phyloP scores from a whole-genome alignment of 306 rosid genomes.

The Rosa chinensis region DNA sequence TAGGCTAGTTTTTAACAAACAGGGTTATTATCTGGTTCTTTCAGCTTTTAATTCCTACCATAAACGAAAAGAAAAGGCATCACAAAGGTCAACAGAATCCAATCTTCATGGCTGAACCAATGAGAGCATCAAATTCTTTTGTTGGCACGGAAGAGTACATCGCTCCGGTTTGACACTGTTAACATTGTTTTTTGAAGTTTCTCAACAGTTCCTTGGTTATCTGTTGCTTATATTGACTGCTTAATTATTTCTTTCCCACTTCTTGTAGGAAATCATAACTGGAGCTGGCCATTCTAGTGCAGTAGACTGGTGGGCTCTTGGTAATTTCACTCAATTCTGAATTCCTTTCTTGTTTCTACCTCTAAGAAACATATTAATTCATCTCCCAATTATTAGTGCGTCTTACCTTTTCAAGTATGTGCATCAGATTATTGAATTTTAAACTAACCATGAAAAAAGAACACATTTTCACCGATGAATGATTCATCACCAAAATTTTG shows the following conservation, averaged over 20 bases:
- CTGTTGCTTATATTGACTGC: conserved; percentile 14
- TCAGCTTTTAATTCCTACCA: conserved; percentile 73
- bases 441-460: not conserved
- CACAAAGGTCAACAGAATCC: conserved; percentile 61
- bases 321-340: conserved; percentile 36
- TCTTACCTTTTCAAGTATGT: not conserved
- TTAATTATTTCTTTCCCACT: conserved; percentile 10
- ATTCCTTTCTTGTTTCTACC: not conserved
- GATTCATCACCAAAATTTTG: no score
- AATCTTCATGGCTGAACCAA: conserved; percentile 93
- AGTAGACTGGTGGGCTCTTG: conserved; percentile 99
- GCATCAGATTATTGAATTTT: not conserved
- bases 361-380: not conserved
- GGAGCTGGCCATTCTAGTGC: conserved; percentile 98
- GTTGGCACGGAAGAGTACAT: conserved; percentile 99
- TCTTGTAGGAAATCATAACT: conserved; percentile 84
- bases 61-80: conserved; percentile 56
- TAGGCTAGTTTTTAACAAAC: not conserved
- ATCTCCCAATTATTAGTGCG: not conserved
- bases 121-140: conserved; percentile 96
- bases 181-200: conserved; percentile 8
- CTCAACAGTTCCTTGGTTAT: not conserved
- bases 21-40: conserved; percentile 5
- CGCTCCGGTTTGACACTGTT: conserved; percentile 76
- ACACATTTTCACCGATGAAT: not conserved